These are phyloP conservation scores for Nidula niveotomentosa DNA, from an alignment of 1,284 basidiomycete species.

Conservation along the genomic window DNA sequence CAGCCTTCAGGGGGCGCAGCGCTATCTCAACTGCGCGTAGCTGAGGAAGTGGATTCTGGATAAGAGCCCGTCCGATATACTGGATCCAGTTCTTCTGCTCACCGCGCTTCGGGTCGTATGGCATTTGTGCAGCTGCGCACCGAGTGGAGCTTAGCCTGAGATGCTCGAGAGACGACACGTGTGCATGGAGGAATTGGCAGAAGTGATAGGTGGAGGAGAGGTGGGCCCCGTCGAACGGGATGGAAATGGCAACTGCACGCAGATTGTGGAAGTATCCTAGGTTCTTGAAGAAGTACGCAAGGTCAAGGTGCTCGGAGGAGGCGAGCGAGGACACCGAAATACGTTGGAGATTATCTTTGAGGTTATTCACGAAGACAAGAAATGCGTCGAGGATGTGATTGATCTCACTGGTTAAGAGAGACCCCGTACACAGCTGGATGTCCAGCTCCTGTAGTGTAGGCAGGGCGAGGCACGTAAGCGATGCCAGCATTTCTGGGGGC, in stretches of 20 bases:
- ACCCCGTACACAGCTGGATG: constrained; percentile 30
- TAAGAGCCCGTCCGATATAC: constrained; percentile 22
- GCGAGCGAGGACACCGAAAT: constrained; percentile 31
- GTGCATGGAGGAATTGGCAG: constrained; percentile 29
- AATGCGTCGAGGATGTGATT: constrained; percentile 33
- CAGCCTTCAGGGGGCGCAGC: constrained; percentile 31
- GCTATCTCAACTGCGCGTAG: constrained; percentile 31
- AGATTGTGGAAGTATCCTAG: constrained; percentile 35
- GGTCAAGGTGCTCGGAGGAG: constrained; percentile 33
- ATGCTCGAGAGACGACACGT: constrained; percentile 27
- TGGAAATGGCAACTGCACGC: constrained; percentile 31
- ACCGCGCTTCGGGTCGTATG: constrained; percentile 12
- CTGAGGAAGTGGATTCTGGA: constrained; percentile 21
- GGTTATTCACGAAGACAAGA: constrained; percentile 34
- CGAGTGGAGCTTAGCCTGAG: constrained; percentile 31
- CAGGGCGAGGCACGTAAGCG: constrained; percentile 28
- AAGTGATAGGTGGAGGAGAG: constrained; percentile 27
- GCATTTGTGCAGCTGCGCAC: constrained; percentile 15
- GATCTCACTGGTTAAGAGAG: constrained; percentile 22
- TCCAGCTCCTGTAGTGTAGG: constrained; percentile 30
- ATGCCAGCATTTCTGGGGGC: constrained; percentile 29
- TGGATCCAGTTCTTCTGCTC: constrained; percentile 36
- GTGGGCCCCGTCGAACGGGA: constrained; percentile 40
- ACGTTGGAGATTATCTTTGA: constrained; percentile 29
- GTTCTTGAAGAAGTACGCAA: constrained; percentile 31